Percentiles rank a stretch among this genome's conserved stretches.
phyloP scores from a whole-genome alignment of 2,329 filamentous ascomycete genomes.

The Clarireedia homoeocarpa region DNA sequence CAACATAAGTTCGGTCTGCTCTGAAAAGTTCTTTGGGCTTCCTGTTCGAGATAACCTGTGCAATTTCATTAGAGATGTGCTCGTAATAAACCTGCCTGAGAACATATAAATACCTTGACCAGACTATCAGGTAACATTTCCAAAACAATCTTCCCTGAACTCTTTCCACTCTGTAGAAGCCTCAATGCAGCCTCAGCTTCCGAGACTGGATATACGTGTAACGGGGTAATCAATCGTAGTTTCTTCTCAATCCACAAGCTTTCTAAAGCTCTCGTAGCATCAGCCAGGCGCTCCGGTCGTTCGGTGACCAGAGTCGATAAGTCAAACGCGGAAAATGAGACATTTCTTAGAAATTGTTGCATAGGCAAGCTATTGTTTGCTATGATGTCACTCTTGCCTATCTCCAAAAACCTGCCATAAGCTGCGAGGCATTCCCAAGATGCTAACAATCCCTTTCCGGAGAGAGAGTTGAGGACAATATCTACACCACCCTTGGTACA shows the following conservation, averaged over 20 bases:
- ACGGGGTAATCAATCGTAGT: not conserved
- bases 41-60: not conserved
- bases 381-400: not conserved
- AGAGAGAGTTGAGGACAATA: not conserved
- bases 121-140: not conserved
- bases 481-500: not conserved
- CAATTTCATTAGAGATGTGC: not conserved
- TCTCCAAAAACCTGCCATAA: not conserved
- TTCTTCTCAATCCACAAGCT: not conserved
- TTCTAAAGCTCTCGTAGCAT: not conserved
- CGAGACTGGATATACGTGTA: conserved; percentile 5
- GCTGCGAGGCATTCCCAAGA: not conserved
- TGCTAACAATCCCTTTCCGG: not conserved
- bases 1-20: conserved; percentile 18
- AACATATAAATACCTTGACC: not conserved
- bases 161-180: conserved; percentile 13
- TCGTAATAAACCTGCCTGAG: not conserved
- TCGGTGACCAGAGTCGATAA: not conserved
- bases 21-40: not conserved
- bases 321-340: not conserved
- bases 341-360: not conserved
- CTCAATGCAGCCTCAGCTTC: conserved; percentile 13
- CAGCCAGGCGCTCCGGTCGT: not conserved
- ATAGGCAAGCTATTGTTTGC: not conserved
- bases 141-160: conserved; percentile 14